Evolutionary conservation across 768 basidiomycete genomes (phyloP), one percentile per base, ranked within the genome.

Genomic region (Leccinum boreale): DNA sequence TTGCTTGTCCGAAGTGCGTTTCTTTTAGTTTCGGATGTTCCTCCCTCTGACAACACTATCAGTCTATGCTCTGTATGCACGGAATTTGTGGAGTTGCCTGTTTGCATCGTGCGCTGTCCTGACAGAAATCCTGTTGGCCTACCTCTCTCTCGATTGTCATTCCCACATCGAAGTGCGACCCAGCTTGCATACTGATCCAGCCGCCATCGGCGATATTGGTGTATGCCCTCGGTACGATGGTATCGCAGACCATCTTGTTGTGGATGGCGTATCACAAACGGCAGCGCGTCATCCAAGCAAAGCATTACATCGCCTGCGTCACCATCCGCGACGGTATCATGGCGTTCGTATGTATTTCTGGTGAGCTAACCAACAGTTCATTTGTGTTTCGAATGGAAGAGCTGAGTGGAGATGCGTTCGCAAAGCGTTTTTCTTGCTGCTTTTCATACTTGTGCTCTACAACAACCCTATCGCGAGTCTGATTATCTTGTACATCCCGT

Each of bases 261-360:
- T 61, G 54, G 59, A 42, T 70, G 48, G 56, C 60, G 5, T 67
- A 45, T 49, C 62, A 56, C 44, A 65, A 60, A 47, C 61, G 58
- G 24, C 26, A 56, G 8, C 52, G 17, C 10, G 29, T 15, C n/a
- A 12, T 9, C 23, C 58, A 36, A 48, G 17, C 24, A 10, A 52
- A 57, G 28, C 14, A 33, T 8, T 50, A 46, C 7, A 44, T 65
- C 28, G 58, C 58, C 10, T 67, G 56, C 14, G 39, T 66, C 1
- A 70, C 69, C 11, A 64, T 69, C n/a, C 62, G 69, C 3, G 68
- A 69, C 28, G 65, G 68, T 4, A 19, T 42, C 39, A 9, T 42
- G 39, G 19, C 23, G 12, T 46, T 46, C 23, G 11, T 24, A 46
- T 46, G 21, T 46, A 21, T 46, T 15, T 14, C 4, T 46, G 21